Evolutionary conservation across 2,329 filamentous ascomycete genomes (phyloP), one percentile per base, ranked within the genome.

Genomic region (Magnaporthales sp.): DNA sequence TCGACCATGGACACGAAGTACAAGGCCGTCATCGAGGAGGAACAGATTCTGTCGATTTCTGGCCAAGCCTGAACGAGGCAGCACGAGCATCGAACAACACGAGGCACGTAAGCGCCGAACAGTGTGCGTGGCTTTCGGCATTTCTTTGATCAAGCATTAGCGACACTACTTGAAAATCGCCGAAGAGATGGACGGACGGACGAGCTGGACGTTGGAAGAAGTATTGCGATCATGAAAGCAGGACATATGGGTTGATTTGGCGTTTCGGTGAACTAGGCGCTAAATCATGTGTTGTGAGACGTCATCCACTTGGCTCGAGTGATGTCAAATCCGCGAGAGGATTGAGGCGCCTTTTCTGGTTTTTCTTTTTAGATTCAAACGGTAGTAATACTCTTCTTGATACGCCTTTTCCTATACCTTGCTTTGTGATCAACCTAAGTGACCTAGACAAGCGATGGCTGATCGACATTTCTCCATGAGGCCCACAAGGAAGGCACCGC

Each of bases 21-120:
- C 77, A 80, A 85, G 65, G 86, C 88, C 1, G 76, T 83, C 31
- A 86, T 97, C 69, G 93, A 97, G 77, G 88, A 93, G 73, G 92
- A 97, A 74, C 81, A 90, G 73, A 78, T 89, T 29, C 84, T 95
- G 64, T 81, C 85, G 13, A 80, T 81, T 19, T 65, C 69, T 27
- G 30, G 22, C 3, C 38, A 61, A 26, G 13, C 26, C 54, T 58
- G 54, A 58, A 10, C 54, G 3, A 10, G 54, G 3, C 10, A 26
- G 54, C 54, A 26, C n/a, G 19, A 26, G 4, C 9, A 1, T 24
- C n/a, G 4, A 26, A 26, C 9, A 26, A 4, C 11, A 58, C 38
- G 24, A 58, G n/a, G 22, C 54, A 15, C 54, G 26, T 24, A 13
- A 27, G 26, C 54, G 26, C 24, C 26, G 54, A 15, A 58, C 10